These are phyloP conservation scores for Candida neerlandica DNA, from an alignment of 1,139 yeast species.

Conservation along the genomic window DNA sequence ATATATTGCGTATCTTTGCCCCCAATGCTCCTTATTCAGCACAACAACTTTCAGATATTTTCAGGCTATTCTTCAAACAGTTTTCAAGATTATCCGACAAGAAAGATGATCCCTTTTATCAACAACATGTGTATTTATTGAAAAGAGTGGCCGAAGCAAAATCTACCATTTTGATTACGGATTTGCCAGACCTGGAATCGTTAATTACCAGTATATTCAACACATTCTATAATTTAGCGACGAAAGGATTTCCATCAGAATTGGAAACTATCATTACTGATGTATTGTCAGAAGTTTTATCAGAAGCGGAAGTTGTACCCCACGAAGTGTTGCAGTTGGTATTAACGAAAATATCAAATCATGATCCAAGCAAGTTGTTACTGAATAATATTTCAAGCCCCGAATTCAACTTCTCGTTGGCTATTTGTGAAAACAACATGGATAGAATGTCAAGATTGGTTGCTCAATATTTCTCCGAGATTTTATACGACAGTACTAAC, in stretches of 20 bases:
- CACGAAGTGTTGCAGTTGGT: constrained; percentile 61
- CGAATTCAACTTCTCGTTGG: constrained; percentile 67
- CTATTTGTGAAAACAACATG: constrained; percentile 68
- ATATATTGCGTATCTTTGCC: constrained; percentile 75
- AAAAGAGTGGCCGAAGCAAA: constrained; percentile 76
- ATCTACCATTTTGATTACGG: constrained; percentile 77
- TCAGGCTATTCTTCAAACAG: constrained; percentile 63
- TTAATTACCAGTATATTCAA: constrained; percentile 61
- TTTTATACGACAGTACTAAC: constrained; percentile 54
- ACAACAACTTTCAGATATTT: constrained; percentile 60
- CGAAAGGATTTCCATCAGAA: constrained; percentile 41
- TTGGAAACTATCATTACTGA: constrained; percentile 66
- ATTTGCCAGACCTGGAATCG: constrained; percentile 62
- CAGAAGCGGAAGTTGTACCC: constrained; percentile 75
- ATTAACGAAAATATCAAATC: constrained; percentile 47
- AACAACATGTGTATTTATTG: constrained; percentile 67
- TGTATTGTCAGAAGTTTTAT: constrained; percentile 72
- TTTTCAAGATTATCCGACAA: constrained; percentile 58
- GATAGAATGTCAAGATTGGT: constrained; percentile 78
- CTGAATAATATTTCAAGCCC: constrained; percentile 41
- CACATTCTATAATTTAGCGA: constrained; percentile 58
- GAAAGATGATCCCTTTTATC: constrained; percentile 60
- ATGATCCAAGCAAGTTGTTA: constrained; percentile 22
- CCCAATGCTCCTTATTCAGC: constrained; percentile 91
- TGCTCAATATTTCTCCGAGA: constrained; percentile 80